Evolutionary conservation across 1,139 yeast species (phyloP), one percentile per base, ranked within the genome.

Genomic region (Pichia inconspicua): DNA sequence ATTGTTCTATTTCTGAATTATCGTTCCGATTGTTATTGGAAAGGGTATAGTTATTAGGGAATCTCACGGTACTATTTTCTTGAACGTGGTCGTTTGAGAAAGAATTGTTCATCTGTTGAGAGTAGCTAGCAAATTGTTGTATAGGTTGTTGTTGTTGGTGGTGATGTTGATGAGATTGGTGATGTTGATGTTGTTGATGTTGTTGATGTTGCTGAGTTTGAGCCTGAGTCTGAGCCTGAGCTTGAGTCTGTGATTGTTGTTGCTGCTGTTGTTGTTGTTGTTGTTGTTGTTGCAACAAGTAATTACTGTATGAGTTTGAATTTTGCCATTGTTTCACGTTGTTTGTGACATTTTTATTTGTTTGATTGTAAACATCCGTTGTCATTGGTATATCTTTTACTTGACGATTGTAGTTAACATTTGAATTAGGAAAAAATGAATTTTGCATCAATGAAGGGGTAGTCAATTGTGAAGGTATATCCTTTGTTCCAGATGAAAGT

Each of bases 1-100:
- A 48, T 30, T 43, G 44, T 41, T 58, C 61, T 39, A 50, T 40
- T n/a, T 54, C 58, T 19, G 50, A 49, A 40, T 22, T 40, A 37
- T 46, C 48, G 28, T 22, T 22, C 15, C 17, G 9, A 19, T 17
- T 37, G 28, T 37, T 37, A 37, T 6, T 37, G 8, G 40, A 22
- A 37, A 15, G n/a, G 17, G 25, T 37, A 37, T 39, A 15, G 25
- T 39, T 25, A 41, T 19, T 41, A 32, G 17, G 9, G 25, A 28
- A 17, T n/a, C 11, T 41, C 27, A 14, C 15, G 22, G 25, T 30
- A 36, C 8, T 12, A 34, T 25, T 40, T 12, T 30, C 44, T 43
- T 48, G 44, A 22, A 31, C n/a, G 25, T 25, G 40, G 5, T 36
- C 25, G 15, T 36, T 36, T 22, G 39, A 22, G 31, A 31, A 31